Evolutionary conservation across 768 basidiomycete species (phyloP), one percentile per base, ranked within the genome.

Genomic region (Rubroboletus pulcherrimus): DNA sequence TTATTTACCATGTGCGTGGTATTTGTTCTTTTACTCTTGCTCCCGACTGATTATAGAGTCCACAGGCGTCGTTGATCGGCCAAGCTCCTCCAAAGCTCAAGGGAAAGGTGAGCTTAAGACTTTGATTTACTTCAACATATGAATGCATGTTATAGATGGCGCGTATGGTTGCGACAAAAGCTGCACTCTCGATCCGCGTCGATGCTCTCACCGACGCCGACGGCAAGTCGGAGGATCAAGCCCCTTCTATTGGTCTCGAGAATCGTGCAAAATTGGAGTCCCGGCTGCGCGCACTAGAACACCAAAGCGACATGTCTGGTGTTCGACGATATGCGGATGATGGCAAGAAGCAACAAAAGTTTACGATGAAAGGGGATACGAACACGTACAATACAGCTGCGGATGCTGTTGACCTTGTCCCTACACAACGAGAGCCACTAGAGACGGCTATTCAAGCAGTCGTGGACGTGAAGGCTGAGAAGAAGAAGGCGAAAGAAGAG

Each of bases 111-210:
- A 64, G 77, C 57, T 2, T 9, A 39, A 48, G 0, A 21, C 7
- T 35, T 31, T 33, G 12, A 5, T 52, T 52, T 31, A 19, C 9
- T 41, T 35, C 53, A 43, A 11, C 46, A 31, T 45, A 14, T 38
- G 56, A 49, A 62, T 24, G 49, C 19, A 9, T 44, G 30, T 49
- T 51, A 7, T 63, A 91, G 87, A 98, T 98, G 97, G 97, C 97
- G 21, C 91, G 97, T 66, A 99, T 99, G 97, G 93, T 98, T 31
- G 95, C 97, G 47, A 98, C 97, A 46, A 99, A 99, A 78, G 87
- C 96, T 4, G 91, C 97, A 1, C 84, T 99, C 14, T 96, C 96
- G 5, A 93, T 97, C 65, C 96, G 97, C 72, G 93, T 98, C 37
- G 97, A 99, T 63, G 97, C 97, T 7, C 86, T 99, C 44, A 89